These are phyloP conservation scores for Podospora sp. DNA, from an alignment of 495 filamentous ascomycete genomes.

Conservation along the genomic window DNA sequence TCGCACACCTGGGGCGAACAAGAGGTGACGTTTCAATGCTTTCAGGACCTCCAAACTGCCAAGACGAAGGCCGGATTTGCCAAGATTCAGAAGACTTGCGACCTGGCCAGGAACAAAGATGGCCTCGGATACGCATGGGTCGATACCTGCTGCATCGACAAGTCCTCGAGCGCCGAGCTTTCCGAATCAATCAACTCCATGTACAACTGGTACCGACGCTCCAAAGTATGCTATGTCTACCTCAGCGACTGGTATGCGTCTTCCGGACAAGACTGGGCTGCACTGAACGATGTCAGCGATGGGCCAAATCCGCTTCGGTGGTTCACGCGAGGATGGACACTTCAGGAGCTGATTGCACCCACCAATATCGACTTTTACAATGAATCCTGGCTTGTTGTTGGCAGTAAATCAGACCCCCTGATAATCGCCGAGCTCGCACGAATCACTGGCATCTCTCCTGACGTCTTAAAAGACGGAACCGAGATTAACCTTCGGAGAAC, in stretches of 20 bases:
- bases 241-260: conserved; percentile 31
- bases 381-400: not conserved
- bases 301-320: not conserved
- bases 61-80: conserved; percentile 29
- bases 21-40: conserved; percentile 14
- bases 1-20: conserved; percentile 22
- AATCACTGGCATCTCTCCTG: not conserved
- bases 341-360: not conserved
- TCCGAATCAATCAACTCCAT: conserved; percentile 50
- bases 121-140: conserved; percentile 28
- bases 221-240: conserved; percentile 42
- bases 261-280: not conserved
- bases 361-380: not conserved
- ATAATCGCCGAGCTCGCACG: not conserved
- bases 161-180: conserved; percentile 44
- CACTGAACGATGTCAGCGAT: not conserved
- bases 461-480: not conserved
- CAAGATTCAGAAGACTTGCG: conserved; percentile 28
- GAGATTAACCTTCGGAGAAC: not conserved
- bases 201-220: conserved; percentile 25
- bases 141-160: conserved; percentile 49
- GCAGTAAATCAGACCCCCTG: not conserved
- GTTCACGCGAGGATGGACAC: conserved; percentile 6
- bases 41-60: not conserved
- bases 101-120: conserved; percentile 3